Evolutionary conservation across 441 rosid species (phyloP).

Genomic region (Pelargonium australe): DNA sequence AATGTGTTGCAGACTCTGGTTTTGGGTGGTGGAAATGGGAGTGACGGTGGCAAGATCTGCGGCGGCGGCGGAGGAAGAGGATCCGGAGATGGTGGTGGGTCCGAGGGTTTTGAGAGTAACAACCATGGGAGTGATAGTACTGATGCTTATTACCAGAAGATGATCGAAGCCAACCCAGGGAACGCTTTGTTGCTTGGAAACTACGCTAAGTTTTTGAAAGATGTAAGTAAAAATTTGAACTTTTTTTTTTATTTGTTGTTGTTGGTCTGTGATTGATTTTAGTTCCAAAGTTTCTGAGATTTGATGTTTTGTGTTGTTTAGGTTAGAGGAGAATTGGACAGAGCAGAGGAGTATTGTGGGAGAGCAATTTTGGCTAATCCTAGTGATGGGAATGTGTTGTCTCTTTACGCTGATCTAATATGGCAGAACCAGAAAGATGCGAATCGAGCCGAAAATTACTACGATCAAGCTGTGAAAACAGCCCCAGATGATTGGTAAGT

Average conservation of each 20-base stretch:
- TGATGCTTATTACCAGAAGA: slow-evolving; percentile 56
- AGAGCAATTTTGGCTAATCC: slow-evolving; percentile 63
- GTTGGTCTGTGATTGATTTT: slow-evolving; percentile 10
- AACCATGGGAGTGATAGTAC: slow-evolving; percentile 32
- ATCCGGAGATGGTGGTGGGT: slow-evolving; percentile 27
- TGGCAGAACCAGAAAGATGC: slow-evolving; percentile 68
- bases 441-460: slow-evolving; percentile 62
- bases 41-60: slow-evolving; percentile 24
- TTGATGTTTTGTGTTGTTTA: slow-evolving; percentile 17
- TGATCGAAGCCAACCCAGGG: slow-evolving; percentile 76
- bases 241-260: slow-evolving; percentile 5
- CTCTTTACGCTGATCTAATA: slow-evolving; percentile 71
- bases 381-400: slow-evolving; percentile 58
- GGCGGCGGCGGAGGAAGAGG: slow-evolving; percentile 36
- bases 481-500: slow-evolving; percentile 72
- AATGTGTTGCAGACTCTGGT: too few species aligned
- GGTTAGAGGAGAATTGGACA: slow-evolving; percentile 51
- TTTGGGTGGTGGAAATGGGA: slow-evolving; percentile 29
- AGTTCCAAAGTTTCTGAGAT: not conserved
- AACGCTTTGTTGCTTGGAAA: slow-evolving; percentile 62
- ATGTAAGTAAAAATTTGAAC: slow-evolving; percentile 33
- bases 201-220: slow-evolving; percentile 72
- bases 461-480: slow-evolving; percentile 67
- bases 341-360: slow-evolving; percentile 75
- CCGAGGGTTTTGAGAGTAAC: slow-evolving; percentile 24